Base-by-base conservation (phyloP, 2,329 filamentous ascomycete species). In the Aspergillus clavatus region DNA sequence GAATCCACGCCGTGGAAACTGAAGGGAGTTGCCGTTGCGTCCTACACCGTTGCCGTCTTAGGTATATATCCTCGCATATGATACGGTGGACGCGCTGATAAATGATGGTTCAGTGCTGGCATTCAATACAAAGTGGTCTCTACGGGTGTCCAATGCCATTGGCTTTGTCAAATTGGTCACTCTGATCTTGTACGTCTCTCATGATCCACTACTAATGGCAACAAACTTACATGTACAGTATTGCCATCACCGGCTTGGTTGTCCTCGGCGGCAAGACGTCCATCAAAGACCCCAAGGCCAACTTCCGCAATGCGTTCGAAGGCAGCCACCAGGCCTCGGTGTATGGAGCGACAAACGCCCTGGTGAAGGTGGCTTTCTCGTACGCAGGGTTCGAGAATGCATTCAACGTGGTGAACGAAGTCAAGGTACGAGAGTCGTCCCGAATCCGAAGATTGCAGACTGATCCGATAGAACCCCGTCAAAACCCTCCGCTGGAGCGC, bases 1-100 rank as follows among this genome's bases (percentile, higher is more conserved):
- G 64, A 61, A 0, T 76, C 79, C 0, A 75, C 75, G 0, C 66
- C 71, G n/a, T 87, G 83, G 84, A 71, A 86, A 55, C 60, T 78
- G 42, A 86, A 86, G 57, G 84, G 82, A 1, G 77, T 86, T 2
- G 83, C 83, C 0, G 66, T 86, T 19, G 82, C 79, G 1, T 77
- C 74, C 0, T 86, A 85, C 54, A 82, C 78, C 0, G 56, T 82
- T 0, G 80, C 81, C 3, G 70, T 77, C 1, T 49, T 83, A 1
- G 70, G 79, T 79, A 21, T 24, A 31, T 35, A 16, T 4, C n/a
- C n/a, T n/a, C n/a, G n/a, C n/a, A n/a, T n/a, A 7, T 19, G 16
- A 4, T 16, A 28, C 19, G 8, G n/a, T 7, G 16, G 14, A 4
- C 2, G 2, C 4, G 7, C 10, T 5, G 4, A 3, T 3, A 22